Evolutionary conservation across 108 stramenopile species (phyloP).

Genomic region (Hondaea fermentalgiana): DNA sequence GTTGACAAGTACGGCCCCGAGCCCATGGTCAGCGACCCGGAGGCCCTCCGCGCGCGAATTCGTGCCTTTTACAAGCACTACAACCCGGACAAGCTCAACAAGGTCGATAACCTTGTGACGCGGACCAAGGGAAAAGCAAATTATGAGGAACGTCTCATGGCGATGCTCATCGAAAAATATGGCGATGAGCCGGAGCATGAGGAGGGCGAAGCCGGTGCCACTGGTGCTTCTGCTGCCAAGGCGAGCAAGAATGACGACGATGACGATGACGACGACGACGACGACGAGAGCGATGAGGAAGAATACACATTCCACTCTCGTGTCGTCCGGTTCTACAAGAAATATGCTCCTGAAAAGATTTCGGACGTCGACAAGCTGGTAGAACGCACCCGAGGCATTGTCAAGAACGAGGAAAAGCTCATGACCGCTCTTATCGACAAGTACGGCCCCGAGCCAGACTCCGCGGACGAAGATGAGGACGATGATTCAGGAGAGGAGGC

Average conservation of each 20-base stretch:
- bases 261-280: slow-evolving; percentile 29
- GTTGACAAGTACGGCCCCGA: slow-evolving; percentile 78
- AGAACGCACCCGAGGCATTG: slow-evolving; percentile 31
- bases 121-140: slow-evolving; percentile 2
- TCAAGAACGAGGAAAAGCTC: slow-evolving; percentile 68
- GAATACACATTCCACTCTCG: slow-evolving; percentile 58
- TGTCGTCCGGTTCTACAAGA: slow-evolving; percentile 64
- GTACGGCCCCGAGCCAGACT: slow-evolving; percentile 74
- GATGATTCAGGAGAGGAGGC: neutral
- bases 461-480: neutral
- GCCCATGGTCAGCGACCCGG: slow-evolving; percentile 37
- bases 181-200: neutral
- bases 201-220: neutral
- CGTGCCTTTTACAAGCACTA: neutral
- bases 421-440: slow-evolving; percentile 70
- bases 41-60: neutral
- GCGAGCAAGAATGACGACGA: neutral
- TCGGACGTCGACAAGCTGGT: neutral
- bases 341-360: slow-evolving; percentile 71
- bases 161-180: slow-evolving; percentile 71
- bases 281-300: neutral
- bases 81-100: neutral
- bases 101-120: neutral
- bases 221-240: too few species aligned
- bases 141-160: slow-evolving; percentile 73